phyloP scores from a whole-genome alignment of 495 filamentous ascomycete species.

The Pseudoneurospora amorphoporcata region DNA sequence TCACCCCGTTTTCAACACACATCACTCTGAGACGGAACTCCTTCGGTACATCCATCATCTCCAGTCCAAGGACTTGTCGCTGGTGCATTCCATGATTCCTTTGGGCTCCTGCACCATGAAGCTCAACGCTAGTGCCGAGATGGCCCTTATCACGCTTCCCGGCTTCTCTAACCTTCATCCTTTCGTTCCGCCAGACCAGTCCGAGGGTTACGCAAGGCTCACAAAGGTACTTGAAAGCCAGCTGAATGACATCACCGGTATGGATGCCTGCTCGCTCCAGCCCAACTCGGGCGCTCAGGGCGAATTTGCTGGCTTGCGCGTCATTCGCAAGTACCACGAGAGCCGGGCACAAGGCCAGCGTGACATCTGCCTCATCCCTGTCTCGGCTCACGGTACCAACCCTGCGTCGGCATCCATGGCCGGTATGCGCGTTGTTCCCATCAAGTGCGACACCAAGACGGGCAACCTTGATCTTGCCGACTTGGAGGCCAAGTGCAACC shows the following conservation, averaged over 20 bases:
- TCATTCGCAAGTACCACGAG: conserved; percentile 83
- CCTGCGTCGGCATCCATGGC: conserved; percentile 96
- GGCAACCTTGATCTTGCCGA: conserved; percentile 88
- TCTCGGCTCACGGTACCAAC: conserved; percentile 96
- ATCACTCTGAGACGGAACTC: conserved; percentile 95
- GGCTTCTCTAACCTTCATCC: conserved; percentile 85
- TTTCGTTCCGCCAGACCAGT: conserved; percentile 53
- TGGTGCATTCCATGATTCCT: conserved; percentile 97
- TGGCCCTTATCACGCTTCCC: conserved; percentile 69
- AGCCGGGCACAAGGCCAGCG: conserved; percentile 52
- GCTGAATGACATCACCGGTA: conserved; percentile 79
- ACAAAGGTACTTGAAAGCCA: conserved; percentile 65
- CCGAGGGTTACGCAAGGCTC: conserved; percentile 58
- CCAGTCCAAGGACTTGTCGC: conserved; percentile 89
- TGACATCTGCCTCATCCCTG: conserved; percentile 92
- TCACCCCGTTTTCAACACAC: conserved; percentile 92
- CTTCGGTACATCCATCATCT: conserved; percentile 91
- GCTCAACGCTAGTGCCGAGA: conserved; percentile 91
- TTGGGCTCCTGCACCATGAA: conserved; percentile 99
- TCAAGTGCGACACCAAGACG: conserved; percentile 82
- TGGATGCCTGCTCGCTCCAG: conserved; percentile 82
- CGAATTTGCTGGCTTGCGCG: conserved; percentile 87
- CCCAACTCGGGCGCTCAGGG: conserved; percentile 97
- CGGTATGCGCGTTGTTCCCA: conserved; percentile 88
- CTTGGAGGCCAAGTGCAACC: conserved; percentile 76